Base-by-base conservation (phyloP, 306 rosid genomes). In the Rosa chinensis region DNA sequence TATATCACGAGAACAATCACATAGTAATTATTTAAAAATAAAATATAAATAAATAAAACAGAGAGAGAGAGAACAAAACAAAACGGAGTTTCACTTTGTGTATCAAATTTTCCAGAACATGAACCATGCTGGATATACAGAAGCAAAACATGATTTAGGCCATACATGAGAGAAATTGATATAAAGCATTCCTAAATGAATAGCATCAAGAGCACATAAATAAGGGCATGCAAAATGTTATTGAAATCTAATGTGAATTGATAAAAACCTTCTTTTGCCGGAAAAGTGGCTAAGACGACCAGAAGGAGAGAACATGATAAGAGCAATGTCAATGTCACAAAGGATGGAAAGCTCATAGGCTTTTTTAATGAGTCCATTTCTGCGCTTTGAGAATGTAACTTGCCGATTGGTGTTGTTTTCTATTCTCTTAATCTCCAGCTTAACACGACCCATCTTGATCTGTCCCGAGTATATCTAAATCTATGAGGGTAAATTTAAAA, bases 341-440 rank as follows among this genome's bases (percentile, higher is more conserved):
- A 92, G 88, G 77, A 92, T 83, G 40, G 97, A 89, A 58, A 92
- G 82, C 70, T 92, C 97, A 4, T 92, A 92, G 8, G 97, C 96
- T 84, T 92, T 92, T 83, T 92, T 92, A 77, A 90, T 92, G 83
- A 90, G 92, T 25, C 97, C 93, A 89, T 92, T 92, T 87, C 96
- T 85, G 40, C 97, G 92, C 20, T 92, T 92, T 4, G 97, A 92
- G 79, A 89, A 92, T 37, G 97, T 92, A 11, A 92, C 97, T 83
- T 92, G 97, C 39, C 96, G 87, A 84, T 92, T 92, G 0, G 92
- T 82, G 77, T 56, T 78, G 79, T 92, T 92, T 50, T 92, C 97
- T 85, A 92, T 92, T 82, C 90, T 90, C 82, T 92, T 92, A 66
- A 92, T 92, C 89, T 92, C 93, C 71, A 92, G 80, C 79, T 92